Evolutionary conservation across 1,284 basidiomycete genomes (phyloP), one percentile per base, ranked within the genome.

Genomic region (Naganishia sp.): DNA sequence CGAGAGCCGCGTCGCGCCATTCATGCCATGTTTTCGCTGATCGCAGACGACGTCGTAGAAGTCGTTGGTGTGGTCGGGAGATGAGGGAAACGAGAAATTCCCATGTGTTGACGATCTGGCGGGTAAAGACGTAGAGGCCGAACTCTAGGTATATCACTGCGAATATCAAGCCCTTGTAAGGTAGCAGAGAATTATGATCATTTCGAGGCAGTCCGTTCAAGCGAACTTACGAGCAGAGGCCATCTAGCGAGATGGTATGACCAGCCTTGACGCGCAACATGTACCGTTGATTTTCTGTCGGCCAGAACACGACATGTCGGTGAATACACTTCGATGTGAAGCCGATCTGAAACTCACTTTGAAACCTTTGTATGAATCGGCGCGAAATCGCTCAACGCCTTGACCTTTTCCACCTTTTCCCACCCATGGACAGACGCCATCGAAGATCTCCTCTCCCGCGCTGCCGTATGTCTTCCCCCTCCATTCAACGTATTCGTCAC

Each of bases 61-160:
- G 43, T 3, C 56, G 59, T 50, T 55, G 66, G 23, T 25, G 65
- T 7, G 52, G 57, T 16, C 59, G 59, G 7, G 59, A 49, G 36
- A 42, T 56, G 13, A 56, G n/a, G 49, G 59, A 63, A 73, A 93
- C 93, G 97, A 61, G 91, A 90, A 28, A 90, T 86, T 54, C 93
- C 77, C 86, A 88, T 94, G 79, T 96, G 74, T 94, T 94, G 48
- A 97, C 95, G 18, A 94, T 76, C 77, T 98, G 94, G 45, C 95
- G 84, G 55, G 93, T 91, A 31, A 90, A 71, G 48, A 98, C 86
- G 75, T 98, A 94, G 39, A 90, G 80, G 16, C 90, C 82, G 75
- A 99, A 98, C 78, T 98, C 90, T 36, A 86, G 82, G 39, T 86
- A 83, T 71, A 99, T 97, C 78, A 95, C 86, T 5, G 88, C 64